Evolutionary conservation across 306 rosid species (phyloP).

Genomic region (Prosopis cineraria): DNA sequence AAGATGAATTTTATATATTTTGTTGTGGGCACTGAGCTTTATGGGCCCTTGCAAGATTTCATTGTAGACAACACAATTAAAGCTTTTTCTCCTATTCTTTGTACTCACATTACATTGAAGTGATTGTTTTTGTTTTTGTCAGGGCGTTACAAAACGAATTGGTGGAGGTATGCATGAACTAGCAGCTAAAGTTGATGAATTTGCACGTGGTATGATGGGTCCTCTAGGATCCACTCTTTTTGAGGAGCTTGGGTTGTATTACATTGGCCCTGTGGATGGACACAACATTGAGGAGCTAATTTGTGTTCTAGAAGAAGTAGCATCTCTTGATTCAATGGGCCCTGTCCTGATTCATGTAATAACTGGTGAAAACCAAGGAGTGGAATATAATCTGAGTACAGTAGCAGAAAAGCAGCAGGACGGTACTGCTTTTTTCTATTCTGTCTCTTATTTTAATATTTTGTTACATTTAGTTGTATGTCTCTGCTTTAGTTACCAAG

Average conservation of each 20-base stretch:
- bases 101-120: conserved; percentile 12
- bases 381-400: conserved; percentile 44
- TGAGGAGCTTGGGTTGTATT: conserved; percentile 96
- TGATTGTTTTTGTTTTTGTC: conserved; percentile 25
- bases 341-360: conserved; percentile 92
- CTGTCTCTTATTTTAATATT: background rate
- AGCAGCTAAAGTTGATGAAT: conserved; percentile 98
- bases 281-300: conserved; percentile 81
- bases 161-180: conserved; percentile 88
- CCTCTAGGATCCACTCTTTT: conserved; percentile 90
- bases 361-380: conserved; percentile 69
- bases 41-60: background rate
- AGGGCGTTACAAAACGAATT: conserved; percentile 90
- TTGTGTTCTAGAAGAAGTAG: conserved; percentile 82
- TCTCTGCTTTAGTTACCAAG: conserved; percentile 13
- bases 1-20: background rate
- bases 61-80: background rate
- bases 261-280: conserved; percentile 97
- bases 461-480: conserved; percentile 15
- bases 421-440: conserved; percentile 44
- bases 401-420: conserved; percentile 39
- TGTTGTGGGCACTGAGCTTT: background rate
- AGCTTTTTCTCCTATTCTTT: background rate
- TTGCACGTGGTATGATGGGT: conserved; percentile 97
- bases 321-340: conserved; percentile 89